phyloP scores from a whole-genome alignment of 2,329 filamentous ascomycete species.

The Karstenula rhodostoma region DNA sequence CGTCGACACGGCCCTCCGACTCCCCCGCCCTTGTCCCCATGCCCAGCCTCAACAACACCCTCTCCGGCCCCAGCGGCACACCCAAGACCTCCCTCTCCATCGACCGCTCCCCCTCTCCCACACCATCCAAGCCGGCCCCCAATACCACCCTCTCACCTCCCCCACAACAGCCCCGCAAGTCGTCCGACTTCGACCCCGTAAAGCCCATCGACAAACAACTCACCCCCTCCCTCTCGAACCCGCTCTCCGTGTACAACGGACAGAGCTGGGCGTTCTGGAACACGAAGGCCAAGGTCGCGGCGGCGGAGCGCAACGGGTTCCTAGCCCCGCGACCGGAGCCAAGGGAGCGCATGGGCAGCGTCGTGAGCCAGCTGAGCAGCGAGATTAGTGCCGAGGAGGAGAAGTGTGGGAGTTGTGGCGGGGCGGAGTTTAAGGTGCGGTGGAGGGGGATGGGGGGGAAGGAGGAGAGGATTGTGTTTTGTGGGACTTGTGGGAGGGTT shows the following conservation, averaged over 20 bases:
- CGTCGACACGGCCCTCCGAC: background rate
- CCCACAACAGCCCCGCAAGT: background rate
- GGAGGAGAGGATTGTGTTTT: background rate
- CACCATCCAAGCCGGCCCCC: background rate
- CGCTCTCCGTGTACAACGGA: background rate
- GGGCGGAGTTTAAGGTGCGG: background rate
- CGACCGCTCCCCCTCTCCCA: background rate
- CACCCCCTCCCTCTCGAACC: background rate
- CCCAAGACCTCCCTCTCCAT: slow-evolving; percentile 1
- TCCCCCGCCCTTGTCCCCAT: background rate
- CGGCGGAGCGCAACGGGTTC: slow-evolving; percentile 1
- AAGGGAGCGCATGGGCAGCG: background rate
- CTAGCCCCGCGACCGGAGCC: slow-evolving; percentile 1
- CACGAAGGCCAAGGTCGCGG: background rate
- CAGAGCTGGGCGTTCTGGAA: slow-evolving; percentile 10
- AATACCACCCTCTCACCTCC: background rate
- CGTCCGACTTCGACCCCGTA: background rate
- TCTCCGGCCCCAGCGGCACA: background rate
- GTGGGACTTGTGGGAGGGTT: background rate
- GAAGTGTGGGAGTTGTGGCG: background rate
- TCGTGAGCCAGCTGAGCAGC: slow-evolving; percentile 4
- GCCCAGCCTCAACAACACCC: background rate
- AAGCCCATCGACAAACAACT: background rate
- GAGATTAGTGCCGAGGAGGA: slow-evolving; percentile 1
- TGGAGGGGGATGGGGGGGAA: slow-evolving; percentile 1